A percentile compares a stretch with the other conserved stretches of the same genome.
Evolutionary conservation across 192 early-diverging fungal species (phyloP).

Genomic region (Rhizoclosmatium sp.): DNA sequence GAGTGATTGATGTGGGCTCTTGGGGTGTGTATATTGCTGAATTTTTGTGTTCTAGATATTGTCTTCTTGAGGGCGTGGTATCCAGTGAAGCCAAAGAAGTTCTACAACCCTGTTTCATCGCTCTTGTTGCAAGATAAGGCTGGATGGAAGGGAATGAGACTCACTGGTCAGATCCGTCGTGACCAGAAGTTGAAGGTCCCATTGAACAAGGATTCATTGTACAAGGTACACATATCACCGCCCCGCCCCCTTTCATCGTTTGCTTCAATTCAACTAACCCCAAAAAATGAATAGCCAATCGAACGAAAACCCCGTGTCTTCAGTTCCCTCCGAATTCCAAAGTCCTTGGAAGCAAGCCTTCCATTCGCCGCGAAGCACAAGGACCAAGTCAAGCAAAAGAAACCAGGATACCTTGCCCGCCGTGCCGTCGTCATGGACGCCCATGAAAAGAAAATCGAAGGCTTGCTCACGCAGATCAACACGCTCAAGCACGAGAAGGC

Average conservation of each 20-base stretch:
- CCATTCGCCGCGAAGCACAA: conserved; percentile 94
- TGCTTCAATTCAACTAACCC: neutral
- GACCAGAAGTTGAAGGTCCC: conserved; percentile 71
- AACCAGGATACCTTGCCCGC: conserved; percentile 56
- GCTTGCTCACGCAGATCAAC: conserved; percentile 85
- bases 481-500: conserved; percentile 88
- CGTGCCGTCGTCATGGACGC: conserved; percentile 91
- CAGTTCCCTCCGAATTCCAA: conserved; percentile 73
- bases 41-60: conserved; percentile 73
- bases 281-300: conserved; percentile 28
- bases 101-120: conserved; percentile 98
- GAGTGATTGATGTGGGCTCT: conserved; percentile 19
- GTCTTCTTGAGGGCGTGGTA: conserved; percentile 98
- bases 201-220: conserved; percentile 84
- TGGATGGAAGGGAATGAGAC: conserved; percentile 88
- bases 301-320: conserved; percentile 41
- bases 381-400: conserved; percentile 56
- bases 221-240: conserved; percentile 66
- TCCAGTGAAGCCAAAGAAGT: conserved; percentile 92
- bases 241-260: conserved; percentile 56
- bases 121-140: conserved; percentile 78
- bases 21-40: neutral
- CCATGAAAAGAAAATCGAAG: conserved; percentile 86
- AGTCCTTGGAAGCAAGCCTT: conserved; percentile 78
- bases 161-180: conserved; percentile 84